These are phyloP conservation scores for Coprinellus micaceus DNA, from an alignment of 768 basidiomycete species.

Conservation along the genomic window DNA sequence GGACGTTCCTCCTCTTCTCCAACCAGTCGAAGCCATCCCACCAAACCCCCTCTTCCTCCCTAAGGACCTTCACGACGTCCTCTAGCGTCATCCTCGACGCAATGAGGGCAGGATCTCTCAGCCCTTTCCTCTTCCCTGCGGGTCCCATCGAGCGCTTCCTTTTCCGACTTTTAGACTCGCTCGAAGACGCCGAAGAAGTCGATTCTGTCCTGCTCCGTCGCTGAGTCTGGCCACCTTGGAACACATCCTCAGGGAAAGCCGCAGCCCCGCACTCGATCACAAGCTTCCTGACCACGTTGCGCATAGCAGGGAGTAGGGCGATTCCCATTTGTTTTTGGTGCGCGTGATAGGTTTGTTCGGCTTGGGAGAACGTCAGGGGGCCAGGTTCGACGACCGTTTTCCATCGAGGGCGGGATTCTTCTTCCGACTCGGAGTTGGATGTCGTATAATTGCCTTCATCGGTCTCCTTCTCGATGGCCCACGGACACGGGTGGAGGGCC, in stretches of 20 bases:
- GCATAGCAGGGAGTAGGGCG: slow-evolving; percentile 63
- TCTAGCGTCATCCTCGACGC: slow-evolving; percentile 56
- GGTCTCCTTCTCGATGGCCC: slow-evolving; percentile 41
- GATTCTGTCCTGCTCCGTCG: neutral
- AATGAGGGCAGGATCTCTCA: slow-evolving; percentile 53
- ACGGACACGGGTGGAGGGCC: slow-evolving; percentile 60
- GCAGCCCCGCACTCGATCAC: slow-evolving; percentile 58
- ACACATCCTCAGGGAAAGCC: neutral
- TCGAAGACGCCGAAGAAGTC: neutral
- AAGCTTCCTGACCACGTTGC: slow-evolving; percentile 61
- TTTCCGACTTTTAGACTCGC: neutral
- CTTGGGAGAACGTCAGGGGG: slow-evolving; percentile 61
- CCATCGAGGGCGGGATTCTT: slow-evolving; percentile 42
- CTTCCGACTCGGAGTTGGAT: slow-evolving; percentile 23
- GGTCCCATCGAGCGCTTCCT: neutral
- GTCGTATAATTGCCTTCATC: slow-evolving; percentile 10
- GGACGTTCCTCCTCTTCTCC: slow-evolving; percentile 42
- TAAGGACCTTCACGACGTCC: slow-evolving; percentile 54
- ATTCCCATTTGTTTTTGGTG: slow-evolving; percentile 56
- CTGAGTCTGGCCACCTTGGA: neutral
- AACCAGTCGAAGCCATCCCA: slow-evolving; percentile 72
- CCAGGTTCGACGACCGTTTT: slow-evolving; percentile 46
- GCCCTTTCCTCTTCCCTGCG: slow-evolving; percentile 10
- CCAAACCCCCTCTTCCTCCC: slow-evolving; percentile 65
- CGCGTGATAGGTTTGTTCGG: slow-evolving; percentile 57